These are phyloP conservation scores for Leccinum olivaceopallidum DNA, from an alignment of 768 basidiomycete genomes.

Conservation along the genomic window DNA sequence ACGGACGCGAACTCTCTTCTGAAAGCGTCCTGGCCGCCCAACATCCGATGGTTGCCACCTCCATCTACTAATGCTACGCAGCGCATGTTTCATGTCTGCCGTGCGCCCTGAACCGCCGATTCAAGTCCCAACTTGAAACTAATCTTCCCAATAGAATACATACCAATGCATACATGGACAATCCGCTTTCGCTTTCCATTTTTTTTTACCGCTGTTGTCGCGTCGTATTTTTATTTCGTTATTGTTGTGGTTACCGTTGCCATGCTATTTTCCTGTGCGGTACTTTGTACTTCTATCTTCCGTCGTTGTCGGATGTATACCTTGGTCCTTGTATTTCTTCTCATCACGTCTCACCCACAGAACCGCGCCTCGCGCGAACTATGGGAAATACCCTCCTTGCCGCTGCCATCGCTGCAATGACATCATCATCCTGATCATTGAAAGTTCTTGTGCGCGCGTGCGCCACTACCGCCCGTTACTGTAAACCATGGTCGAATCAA, in stretches of 20 bases:
- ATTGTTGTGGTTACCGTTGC: neutral
- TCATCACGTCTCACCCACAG: neutral
- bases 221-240: neutral
- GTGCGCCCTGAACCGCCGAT: neutral
- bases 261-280: neutral
- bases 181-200: neutral
- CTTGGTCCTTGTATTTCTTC: neutral
- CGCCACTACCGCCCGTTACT: neutral
- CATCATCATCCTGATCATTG: neutral
- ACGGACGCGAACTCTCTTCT: conserved; percentile 28
- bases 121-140: neutral
- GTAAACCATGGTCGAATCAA: neutral
- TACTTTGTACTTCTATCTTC: neutral
- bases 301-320: neutral
- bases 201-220: neutral
- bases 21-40: conserved; percentile 28
- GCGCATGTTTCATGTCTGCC: conserved; percentile 13
- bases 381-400: neutral
- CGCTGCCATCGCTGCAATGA: neutral
- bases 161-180: conserved; percentile 8
- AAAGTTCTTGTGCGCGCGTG: neutral
- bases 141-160: conserved; percentile 8
- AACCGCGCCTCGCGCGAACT: neutral
- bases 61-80: conserved; percentile 19
- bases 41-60: conserved; percentile 24